These are phyloP conservation scores for Spatholobus suberectus DNA, from an alignment of 306 rosid species.

Conservation along the genomic window DNA sequence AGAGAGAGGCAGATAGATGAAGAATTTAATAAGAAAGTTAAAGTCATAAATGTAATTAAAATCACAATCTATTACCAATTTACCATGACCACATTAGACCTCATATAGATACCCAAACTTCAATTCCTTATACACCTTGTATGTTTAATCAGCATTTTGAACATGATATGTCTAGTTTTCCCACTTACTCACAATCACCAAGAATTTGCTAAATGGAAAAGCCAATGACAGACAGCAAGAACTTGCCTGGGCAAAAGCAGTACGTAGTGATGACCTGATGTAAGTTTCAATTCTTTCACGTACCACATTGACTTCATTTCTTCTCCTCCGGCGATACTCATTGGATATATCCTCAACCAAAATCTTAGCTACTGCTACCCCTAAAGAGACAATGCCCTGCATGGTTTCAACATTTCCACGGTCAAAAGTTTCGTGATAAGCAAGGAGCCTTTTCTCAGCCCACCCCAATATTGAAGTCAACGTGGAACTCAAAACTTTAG, in stretches of 20 bases:
- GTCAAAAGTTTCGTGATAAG: slow-evolving; percentile 97
- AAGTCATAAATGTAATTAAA: slow-evolving; percentile 18
- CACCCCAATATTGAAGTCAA: slow-evolving; percentile 91
- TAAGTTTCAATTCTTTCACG: slow-evolving; percentile 93
- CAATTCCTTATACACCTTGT: neutral
- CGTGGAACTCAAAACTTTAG: slow-evolving; percentile 85
- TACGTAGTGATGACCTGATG: slow-evolving; percentile 92
- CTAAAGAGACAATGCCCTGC: slow-evolving; percentile 94
- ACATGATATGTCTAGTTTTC: slow-evolving; percentile 8
- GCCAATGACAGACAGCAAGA: slow-evolving; percentile 28
- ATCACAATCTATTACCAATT: slow-evolving; percentile 3
- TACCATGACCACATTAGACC: slow-evolving; percentile 8
- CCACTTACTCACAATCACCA: neutral
- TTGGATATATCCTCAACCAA: slow-evolving; percentile 93
- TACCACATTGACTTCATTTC: slow-evolving; percentile 84
- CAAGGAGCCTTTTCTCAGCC: slow-evolving; percentile 99
- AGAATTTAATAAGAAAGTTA: neutral
- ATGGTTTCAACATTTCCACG: slow-evolving; percentile 74
- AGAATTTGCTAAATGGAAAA: neutral
- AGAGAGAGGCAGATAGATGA: slow-evolving; percentile 21
- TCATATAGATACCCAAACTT: neutral
- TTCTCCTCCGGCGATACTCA: slow-evolving; percentile 93
- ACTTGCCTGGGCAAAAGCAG: slow-evolving; percentile 99
- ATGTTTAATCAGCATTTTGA: neutral
- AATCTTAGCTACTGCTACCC: slow-evolving; percentile 90